Percentiles rank a stretch among this genome's conserved stretches.
These are phyloP conservation scores for Penicillium sp. DNA, from an alignment of 2,329 filamentous ascomycete genomes.

Conservation along the genomic window DNA sequence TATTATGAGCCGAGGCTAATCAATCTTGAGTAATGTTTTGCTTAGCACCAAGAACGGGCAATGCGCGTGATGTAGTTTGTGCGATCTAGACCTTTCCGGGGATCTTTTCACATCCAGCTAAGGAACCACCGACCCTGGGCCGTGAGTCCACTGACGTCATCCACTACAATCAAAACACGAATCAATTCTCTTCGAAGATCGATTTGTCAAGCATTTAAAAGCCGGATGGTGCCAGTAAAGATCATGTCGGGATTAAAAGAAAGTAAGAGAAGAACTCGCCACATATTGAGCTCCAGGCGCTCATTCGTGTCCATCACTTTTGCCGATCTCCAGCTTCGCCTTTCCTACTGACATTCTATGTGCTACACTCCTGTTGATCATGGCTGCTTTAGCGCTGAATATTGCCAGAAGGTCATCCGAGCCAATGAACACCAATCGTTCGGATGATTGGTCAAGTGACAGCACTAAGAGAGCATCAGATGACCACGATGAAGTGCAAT, in stretches of 20 bases:
- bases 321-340: background rate
- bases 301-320: background rate
- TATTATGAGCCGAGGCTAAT: background rate
- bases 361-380: background rate
- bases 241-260: background rate
- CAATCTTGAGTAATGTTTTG: background rate
- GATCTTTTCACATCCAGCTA: background rate
- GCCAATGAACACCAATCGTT: background rate
- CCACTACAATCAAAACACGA: background rate
- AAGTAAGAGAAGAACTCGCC: background rate
- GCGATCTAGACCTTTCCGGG: background rate
- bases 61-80: background rate
- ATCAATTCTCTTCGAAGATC: background rate
- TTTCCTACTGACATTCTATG: background rate
- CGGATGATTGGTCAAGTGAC: constrained; percentile 11
- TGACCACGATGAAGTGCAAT: background rate
- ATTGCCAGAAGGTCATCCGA: background rate
- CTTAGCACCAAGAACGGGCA: background rate
- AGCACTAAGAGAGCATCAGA: background rate
- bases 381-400: background rate
- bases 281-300: background rate
- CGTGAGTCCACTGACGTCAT: background rate
- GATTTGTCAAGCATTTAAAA: background rate
- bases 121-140: background rate
- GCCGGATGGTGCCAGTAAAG: background rate